Percentiles rank a stretch among this genome's conserved stretches.
phyloP scores from a whole-genome alignment of 805 yeast species.

The Wickerhamomyces chaumierensis region DNA sequence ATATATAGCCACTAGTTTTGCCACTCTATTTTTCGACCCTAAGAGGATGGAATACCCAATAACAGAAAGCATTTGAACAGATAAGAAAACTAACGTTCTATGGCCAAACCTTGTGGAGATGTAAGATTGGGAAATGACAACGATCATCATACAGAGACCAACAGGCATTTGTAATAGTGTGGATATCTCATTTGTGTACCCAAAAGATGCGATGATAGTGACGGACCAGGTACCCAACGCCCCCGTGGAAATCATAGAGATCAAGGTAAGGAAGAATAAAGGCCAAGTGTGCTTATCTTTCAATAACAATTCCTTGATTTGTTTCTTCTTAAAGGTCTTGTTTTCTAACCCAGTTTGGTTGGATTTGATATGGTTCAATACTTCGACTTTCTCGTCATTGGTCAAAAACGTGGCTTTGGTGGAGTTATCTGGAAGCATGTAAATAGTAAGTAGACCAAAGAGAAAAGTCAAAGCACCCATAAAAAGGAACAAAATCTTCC shows the following conservation, averaged over 20 bases:
- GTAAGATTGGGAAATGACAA: conserved; percentile 28
- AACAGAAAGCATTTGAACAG: conserved; percentile 35
- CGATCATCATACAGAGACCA: conserved; percentile 36
- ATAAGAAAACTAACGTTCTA: conserved; percentile 24
- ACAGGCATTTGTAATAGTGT: conserved; percentile 46
- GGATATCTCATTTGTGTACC: conserved; percentile 29
- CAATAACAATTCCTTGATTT: conserved; percentile 31
- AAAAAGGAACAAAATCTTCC: conserved; percentile 50
- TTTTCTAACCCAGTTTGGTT: conserved; percentile 40
- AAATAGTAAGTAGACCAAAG: conserved; percentile 34
- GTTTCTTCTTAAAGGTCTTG: conserved; percentile 28
- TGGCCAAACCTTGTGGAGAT: conserved; percentile 24
- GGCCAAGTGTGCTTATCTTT: conserved; percentile 39
- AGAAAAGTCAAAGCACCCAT: conserved; percentile 42
- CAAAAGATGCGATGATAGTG: conserved; percentile 32
- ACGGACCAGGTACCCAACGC: conserved; percentile 26
- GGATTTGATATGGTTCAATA: conserved; percentile 30
- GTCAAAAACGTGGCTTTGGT: conserved; percentile 23
- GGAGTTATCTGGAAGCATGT: conserved; percentile 41
- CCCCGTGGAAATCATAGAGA: conserved; percentile 40
- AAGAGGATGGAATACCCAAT: conserved; percentile 37
- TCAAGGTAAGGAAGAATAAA: conserved; percentile 30
- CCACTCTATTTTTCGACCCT: conserved; percentile 27
- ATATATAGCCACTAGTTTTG: conserved; percentile 38
- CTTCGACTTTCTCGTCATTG: conserved; percentile 29